Conservation (phyloP, 2,329 filamentous ascomycete species). For the Fusarium dimerum region DNA sequence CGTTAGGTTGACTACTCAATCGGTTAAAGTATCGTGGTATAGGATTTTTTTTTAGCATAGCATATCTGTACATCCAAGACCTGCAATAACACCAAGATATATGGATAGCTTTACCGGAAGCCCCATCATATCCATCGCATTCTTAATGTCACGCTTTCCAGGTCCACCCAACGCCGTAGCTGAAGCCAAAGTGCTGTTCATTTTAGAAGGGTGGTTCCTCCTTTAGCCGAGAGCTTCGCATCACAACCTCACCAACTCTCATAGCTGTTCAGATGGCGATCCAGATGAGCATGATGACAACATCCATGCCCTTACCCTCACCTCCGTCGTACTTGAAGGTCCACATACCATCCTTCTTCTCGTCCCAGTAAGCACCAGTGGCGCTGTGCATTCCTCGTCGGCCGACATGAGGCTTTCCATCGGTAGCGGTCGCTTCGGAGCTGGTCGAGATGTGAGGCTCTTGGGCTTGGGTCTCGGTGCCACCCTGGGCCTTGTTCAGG, state of each 20-base stretch:
- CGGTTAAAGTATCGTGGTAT: slow-evolving; percentile 7
- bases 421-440: slow-evolving; percentile 56
- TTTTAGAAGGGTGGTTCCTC: slow-evolving; percentile 11
- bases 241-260: slow-evolving; percentile 3
- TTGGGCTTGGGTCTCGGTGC: slow-evolving; percentile 49
- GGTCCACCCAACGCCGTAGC: slow-evolving; percentile 30
- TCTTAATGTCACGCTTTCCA: slow-evolving; percentile 29
- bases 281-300: slow-evolving; percentile 77
- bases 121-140: slow-evolving; percentile 25
- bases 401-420: slow-evolving; percentile 72
- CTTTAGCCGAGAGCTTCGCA: slow-evolving; percentile 8
- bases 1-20: neutral
- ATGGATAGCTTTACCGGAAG: slow-evolving; percentile 25
- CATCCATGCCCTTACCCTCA: slow-evolving; percentile 66
- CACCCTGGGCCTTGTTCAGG: slow-evolving; percentile 59
- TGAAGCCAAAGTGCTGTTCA: slow-evolving; percentile 26
- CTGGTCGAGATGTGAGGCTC: slow-evolving; percentile 58
- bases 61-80: slow-evolving; percentile 31
- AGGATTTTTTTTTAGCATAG: slow-evolving; percentile 22
- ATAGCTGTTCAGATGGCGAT: slow-evolving; percentile 58
- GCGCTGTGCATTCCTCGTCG: slow-evolving; percentile 89
- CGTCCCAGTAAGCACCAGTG: slow-evolving; percentile 85
- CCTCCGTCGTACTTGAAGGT: slow-evolving; percentile 80
- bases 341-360: slow-evolving; percentile 89
- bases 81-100: slow-evolving; percentile 25